Evolutionary conservation across 768 basidiomycete genomes (phyloP), one percentile per base, ranked within the genome.

Genomic region (Zangia roseola): DNA sequence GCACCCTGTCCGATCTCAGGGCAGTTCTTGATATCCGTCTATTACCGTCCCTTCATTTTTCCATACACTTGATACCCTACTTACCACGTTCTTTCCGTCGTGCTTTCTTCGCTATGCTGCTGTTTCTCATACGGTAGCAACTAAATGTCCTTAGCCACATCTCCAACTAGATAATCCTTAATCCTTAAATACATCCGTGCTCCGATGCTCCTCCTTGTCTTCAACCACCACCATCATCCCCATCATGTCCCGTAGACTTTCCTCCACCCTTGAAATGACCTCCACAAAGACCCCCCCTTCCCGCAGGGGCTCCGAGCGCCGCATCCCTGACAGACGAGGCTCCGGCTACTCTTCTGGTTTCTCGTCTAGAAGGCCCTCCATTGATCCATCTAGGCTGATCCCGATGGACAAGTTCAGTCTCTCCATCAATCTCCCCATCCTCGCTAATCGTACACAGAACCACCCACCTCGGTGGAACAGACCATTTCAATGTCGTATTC

Each of bases 401-500:
- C 86, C 82, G 30, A 91, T 91, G 85, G 83, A 88, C 77, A 89
- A 82, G 88, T 88, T 62, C 56, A 68, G 61, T 46, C 40, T 55
- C 49, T 12, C 53, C 49, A 1, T 47, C 26, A 41, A 41, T 38
- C 26, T 4, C 5, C 1, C 20, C 13, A 23, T 47, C 44, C 5
- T 51, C 46, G 6, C 47, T 54, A 39, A 59, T 47, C 53, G 4
- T 8, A 0, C 40, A 63, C 68, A 84, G 80, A 64, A 65, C 70
- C 47, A 69, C 70, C 56, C 75, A 80, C 41, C 63, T 83, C 45
- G 74, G 74, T 45, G 85, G 83, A 14, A 70, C 81, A 40, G 81
- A 87, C 56, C 77, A 86, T 62, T 97, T 97, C 78, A 95, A 97
- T 67, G 85, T 98, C 45, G 83, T 95, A 66, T 94, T 95, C 70